phyloP scores from a whole-genome alignment of 768 basidiomycete species.

The Pleurotus eryngii region DNA sequence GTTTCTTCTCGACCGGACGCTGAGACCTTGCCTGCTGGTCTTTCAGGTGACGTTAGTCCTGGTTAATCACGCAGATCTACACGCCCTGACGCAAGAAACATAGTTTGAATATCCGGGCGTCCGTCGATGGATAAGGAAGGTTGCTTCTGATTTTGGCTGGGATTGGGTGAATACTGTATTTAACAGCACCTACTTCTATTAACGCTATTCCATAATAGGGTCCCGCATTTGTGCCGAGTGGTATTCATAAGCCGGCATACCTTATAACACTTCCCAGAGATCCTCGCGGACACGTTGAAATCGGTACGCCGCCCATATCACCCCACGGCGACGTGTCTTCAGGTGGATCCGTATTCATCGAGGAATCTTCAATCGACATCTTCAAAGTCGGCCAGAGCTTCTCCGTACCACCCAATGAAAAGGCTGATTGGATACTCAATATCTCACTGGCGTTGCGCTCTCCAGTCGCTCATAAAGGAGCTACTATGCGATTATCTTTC shows the following conservation, averaged over 20 bases:
- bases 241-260: constrained; percentile 54
- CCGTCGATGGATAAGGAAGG: constrained; percentile 48
- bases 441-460: constrained; percentile 49
- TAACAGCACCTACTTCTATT: background rate
- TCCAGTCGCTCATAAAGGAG: constrained; percentile 26
- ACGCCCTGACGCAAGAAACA: background rate
- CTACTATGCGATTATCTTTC: constrained; percentile 40
- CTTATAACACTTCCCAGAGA: constrained; percentile 34
- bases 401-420: constrained; percentile 39
- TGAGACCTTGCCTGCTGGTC: constrained; percentile 35
- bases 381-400: constrained; percentile 49
- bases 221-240: constrained; percentile 54
- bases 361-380: constrained; percentile 53
- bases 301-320: background rate
- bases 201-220: constrained; percentile 33
- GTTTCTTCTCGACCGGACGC: constrained; percentile 47
- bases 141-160: constrained; percentile 57
- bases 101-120: constrained; percentile 51
- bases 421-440: constrained; percentile 54
- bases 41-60: constrained; percentile 27
- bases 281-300: background rate
- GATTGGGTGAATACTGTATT: constrained; percentile 42
- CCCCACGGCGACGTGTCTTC: constrained; percentile 7
- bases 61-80: background rate
- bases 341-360: constrained; percentile 37